These are phyloP conservation scores for Blastocystis sp. DNA, from an alignment of 352 stramenopile species.

Conservation along the genomic window DNA sequence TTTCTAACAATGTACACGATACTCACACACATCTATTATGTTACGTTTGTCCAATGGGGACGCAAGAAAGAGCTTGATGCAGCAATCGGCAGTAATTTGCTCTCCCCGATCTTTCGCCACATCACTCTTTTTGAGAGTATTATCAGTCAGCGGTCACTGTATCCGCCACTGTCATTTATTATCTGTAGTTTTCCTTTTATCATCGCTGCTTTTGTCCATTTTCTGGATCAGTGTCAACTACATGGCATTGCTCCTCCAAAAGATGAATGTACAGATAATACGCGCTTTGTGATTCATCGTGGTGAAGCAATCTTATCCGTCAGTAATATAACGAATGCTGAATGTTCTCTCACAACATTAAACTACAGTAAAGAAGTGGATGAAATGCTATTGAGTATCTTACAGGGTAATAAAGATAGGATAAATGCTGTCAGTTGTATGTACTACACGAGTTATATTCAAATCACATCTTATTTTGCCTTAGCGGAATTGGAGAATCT, in stretches of 20 bases:
- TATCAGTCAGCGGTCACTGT: background rate
- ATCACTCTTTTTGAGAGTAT: background rate
- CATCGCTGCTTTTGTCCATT: background rate
- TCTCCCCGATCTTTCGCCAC: background rate
- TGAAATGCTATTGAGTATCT: background rate
- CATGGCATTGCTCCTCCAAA: background rate
- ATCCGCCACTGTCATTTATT: background rate
- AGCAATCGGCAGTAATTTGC: background rate
- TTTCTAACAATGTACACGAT: background rate
- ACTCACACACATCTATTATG: background rate
- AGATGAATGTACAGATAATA: background rate
- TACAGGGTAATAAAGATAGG: background rate
- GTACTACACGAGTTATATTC: background rate
- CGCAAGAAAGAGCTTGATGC: background rate
- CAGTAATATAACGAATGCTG: background rate
- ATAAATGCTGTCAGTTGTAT: background rate
- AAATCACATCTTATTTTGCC: background rate
- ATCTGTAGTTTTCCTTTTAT: conserved; percentile 7
- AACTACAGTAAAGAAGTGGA: background rate
- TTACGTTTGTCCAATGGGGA: background rate
- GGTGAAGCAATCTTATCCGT: background rate
- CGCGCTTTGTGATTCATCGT: background rate
- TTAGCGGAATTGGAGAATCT: background rate
- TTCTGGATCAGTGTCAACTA: background rate
- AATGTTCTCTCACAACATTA: background rate